Conservation (phyloP, 1,284 basidiomycete genomes). For the Tylopilus sp. region DNA sequence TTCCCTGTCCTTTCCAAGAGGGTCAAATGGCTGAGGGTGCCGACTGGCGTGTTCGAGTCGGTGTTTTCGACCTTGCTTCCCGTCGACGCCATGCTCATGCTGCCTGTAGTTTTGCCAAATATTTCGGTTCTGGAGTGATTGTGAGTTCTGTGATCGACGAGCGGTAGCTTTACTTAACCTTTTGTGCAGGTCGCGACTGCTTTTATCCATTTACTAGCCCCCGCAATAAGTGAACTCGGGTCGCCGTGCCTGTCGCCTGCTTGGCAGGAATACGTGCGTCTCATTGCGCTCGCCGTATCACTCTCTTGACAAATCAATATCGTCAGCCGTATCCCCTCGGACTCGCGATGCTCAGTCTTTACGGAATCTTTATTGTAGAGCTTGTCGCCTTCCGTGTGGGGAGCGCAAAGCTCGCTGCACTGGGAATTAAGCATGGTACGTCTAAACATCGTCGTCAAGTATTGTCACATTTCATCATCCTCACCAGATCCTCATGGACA, state of each 20-base stretch:
- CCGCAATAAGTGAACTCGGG: slow-evolving; percentile 68
- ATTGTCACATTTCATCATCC: not conserved
- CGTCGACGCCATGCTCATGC: slow-evolving; percentile 4
- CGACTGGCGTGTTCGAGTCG: slow-evolving; percentile 69
- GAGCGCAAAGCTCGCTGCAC: slow-evolving; percentile 54
- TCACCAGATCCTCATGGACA: slow-evolving; percentile 63
- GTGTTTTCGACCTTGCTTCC: slow-evolving; percentile 27
- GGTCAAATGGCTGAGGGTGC: slow-evolving; percentile 57
- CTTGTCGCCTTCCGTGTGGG: slow-evolving; percentile 82
- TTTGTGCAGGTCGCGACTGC: slow-evolving; percentile 77
- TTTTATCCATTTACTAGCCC: slow-evolving; percentile 82
- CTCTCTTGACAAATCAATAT: slow-evolving; percentile 4
- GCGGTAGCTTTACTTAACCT: slow-evolving; percentile 7
- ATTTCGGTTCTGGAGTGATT: slow-evolving; percentile 93
- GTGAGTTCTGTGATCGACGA: slow-evolving; percentile 40
- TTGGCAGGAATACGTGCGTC: slow-evolving; percentile 74
- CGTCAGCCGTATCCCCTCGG: slow-evolving; percentile 75
- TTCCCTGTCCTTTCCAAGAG: slow-evolving; percentile 79
- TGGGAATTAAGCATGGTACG: slow-evolving; percentile 55
- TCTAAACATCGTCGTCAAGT: not conserved
- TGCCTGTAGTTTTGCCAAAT: slow-evolving; percentile 77
- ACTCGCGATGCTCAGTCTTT: slow-evolving; percentile 76
- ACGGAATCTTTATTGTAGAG: slow-evolving; percentile 82
- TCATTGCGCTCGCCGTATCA: not conserved
- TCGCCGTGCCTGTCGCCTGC: slow-evolving; percentile 68